phyloP scores from a whole-genome alignment of 768 basidiomycete genomes.

The Suillus tomentosus region DNA sequence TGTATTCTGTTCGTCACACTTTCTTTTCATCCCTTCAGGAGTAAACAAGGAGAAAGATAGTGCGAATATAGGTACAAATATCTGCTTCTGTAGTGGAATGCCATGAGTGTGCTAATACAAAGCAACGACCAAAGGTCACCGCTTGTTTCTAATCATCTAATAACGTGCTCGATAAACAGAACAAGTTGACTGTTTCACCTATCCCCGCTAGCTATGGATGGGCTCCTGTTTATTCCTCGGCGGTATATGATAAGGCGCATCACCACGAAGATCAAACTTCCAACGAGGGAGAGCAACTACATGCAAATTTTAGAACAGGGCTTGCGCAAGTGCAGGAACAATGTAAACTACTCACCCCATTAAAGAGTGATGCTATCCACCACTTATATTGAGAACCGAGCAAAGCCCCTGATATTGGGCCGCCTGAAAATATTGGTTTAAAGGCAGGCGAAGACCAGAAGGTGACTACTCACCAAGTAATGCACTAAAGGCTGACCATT shows the following conservation, averaged over 20 bases:
- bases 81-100: too few species aligned
- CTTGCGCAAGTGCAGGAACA: background rate
- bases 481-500: background rate
- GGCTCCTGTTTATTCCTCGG: background rate
- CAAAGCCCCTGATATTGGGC: background rate
- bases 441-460: background rate
- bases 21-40: too few species aligned
- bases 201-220: background rate
- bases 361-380: background rate
- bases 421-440: background rate
- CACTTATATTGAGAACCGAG: constrained; percentile 1
- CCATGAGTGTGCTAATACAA: too few species aligned
- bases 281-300: background rate
- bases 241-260: background rate
- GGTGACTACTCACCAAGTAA: background rate
- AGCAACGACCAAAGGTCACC: too few species aligned
- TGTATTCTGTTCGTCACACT: too few species aligned
- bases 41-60: too few species aligned
- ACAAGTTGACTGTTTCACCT: background rate
- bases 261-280: background rate
- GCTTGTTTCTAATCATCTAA: background rate
- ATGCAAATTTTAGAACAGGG: background rate
- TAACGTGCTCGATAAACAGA: background rate
- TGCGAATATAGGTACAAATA: too few species aligned
- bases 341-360: background rate